phyloP scores from a whole-genome alignment of 768 basidiomycete species.

The Russula earlei region DNA sequence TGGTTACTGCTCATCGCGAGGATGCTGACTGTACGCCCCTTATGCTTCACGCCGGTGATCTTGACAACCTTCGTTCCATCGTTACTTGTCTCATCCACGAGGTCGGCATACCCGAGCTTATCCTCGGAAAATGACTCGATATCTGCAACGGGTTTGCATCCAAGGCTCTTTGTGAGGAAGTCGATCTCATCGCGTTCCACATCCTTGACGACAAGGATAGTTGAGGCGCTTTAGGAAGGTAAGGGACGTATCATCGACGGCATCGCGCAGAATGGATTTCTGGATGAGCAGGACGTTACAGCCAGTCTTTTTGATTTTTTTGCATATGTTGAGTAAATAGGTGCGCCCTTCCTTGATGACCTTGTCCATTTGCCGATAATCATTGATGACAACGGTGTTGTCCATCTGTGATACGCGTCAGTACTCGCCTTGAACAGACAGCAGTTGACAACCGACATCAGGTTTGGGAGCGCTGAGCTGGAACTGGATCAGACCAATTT shows the following conservation, averaged over 20 bases:
- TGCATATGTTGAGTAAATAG: conserved; percentile 95
- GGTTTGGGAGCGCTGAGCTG: conserved; percentile 97
- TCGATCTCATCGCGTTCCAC: conserved; percentile 98
- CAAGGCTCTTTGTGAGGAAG: conserved; percentile 89
- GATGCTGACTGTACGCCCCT: conserved; percentile 89
- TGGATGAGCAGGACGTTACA: conserved; percentile 99
- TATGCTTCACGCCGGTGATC: conserved; percentile 91
- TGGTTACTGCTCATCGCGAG: conserved; percentile 90
- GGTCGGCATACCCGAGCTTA: conserved; percentile 92
- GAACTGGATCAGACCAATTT: conserved; percentile 97
- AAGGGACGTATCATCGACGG: conserved; percentile 95
- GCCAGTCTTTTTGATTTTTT: conserved; percentile 99
- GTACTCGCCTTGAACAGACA: neutral
- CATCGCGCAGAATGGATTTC: conserved; percentile 98
- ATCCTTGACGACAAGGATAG: conserved; percentile 93
- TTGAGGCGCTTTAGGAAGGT: conserved; percentile 96
- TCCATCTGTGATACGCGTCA: conserved; percentile 67
- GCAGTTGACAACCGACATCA: conserved; percentile 50
- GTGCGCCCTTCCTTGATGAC: conserved; percentile 98
- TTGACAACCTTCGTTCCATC: conserved; percentile 86
- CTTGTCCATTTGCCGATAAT: conserved; percentile 99
- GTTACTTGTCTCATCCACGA: conserved; percentile 81
- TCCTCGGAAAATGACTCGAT: conserved; percentile 97
- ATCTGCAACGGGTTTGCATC: conserved; percentile 93
- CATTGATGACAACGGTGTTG: conserved; percentile 98